These are phyloP conservation scores for Mucor racemosus DNA, from an alignment of 371 early-diverging fungal genomes.

Conservation along the genomic window DNA sequence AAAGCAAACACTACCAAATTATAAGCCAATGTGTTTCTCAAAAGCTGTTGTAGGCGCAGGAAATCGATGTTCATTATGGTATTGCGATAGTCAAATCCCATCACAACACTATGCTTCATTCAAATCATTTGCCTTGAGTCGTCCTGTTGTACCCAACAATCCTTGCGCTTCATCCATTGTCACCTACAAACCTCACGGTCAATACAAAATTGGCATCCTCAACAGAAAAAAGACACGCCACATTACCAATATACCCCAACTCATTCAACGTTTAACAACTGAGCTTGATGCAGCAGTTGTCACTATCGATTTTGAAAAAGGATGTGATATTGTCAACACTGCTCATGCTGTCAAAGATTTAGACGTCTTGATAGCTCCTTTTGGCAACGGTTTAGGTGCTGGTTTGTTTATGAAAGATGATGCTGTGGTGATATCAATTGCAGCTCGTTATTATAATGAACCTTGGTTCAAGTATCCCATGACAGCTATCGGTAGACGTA, in stretches of 20 bases:
- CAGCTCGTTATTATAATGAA: slow-evolving; percentile 44
- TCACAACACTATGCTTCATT: slow-evolving; percentile 41
- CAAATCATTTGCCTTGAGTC: slow-evolving; percentile 28
- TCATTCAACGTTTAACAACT: slow-evolving; percentile 33
- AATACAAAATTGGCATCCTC: slow-evolving; percentile 29
- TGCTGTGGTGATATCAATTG: slow-evolving; percentile 40
- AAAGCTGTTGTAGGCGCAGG: slow-evolving; percentile 57
- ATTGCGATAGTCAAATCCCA: slow-evolving; percentile 52
- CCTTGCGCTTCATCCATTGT: slow-evolving; percentile 10
- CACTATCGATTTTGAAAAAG: slow-evolving; percentile 42
- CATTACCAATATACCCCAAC: slow-evolving; percentile 42
- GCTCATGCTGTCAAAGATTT: slow-evolving; percentile 48
- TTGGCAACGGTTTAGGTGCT: slow-evolving; percentile 51
- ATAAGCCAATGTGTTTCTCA: slow-evolving; percentile 50
- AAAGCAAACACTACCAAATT: slow-evolving; percentile 38
- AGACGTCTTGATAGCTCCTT: slow-evolving; percentile 49
- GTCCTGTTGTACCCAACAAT: slow-evolving; percentile 21
- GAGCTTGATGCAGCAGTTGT: slow-evolving; percentile 23
- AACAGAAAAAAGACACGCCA: slow-evolving; percentile 32
- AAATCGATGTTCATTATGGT: slow-evolving; percentile 46
- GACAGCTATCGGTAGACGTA: slow-evolving; percentile 52
- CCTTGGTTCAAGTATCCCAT: slow-evolving; percentile 54
- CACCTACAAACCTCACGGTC: neutral
- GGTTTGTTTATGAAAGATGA: slow-evolving; percentile 55
- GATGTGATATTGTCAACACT: slow-evolving; percentile 47